Evolutionary conservation across 177 flowering plant species (phyloP).

Genomic region (Vitis hybrid): DNA sequence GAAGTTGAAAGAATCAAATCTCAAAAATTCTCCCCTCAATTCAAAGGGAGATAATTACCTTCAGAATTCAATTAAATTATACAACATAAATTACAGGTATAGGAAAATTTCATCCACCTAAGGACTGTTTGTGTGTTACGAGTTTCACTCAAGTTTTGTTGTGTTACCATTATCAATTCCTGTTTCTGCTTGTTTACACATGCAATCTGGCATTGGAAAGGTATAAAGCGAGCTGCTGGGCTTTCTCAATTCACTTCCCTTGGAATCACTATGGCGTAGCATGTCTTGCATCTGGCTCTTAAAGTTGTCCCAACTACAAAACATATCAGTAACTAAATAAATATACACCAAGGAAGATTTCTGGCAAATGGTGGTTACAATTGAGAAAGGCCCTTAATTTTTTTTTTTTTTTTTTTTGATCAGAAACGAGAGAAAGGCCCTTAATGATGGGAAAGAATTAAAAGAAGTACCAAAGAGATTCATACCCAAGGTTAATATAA

Average conservation of each 20-base stretch:
- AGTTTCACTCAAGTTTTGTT: not conserved
- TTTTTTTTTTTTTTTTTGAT: too few relatives aligned
- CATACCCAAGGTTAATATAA: too few relatives aligned
- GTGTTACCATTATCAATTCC: slow-evolving; percentile 7
- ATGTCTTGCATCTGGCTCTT: slow-evolving; percentile 71
- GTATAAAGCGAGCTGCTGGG: slow-evolving; percentile 73
- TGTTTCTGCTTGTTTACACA: slow-evolving; percentile 54
- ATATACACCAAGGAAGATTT: not conserved
- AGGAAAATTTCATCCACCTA: not conserved
- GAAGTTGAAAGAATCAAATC: too few relatives aligned
- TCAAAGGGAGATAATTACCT: not conserved
- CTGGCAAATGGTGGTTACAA: not conserved
- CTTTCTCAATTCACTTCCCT: slow-evolving; percentile 71
- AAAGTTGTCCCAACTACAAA: slow-evolving; percentile 77
- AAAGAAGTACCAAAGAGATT: too few relatives aligned
- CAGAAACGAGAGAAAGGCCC: too few relatives aligned
- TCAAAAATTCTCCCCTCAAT: not conserved
- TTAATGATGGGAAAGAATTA: too few relatives aligned
- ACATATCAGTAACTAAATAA: not conserved
- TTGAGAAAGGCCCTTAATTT: too few relatives aligned
- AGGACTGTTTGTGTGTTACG: too few relatives aligned
- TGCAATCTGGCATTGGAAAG: slow-evolving; percentile 94
- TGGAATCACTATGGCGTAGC: slow-evolving; percentile 79
- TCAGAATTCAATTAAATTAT: not conserved
- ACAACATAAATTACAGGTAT: slow-evolving; percentile 7